Conservation (phyloP, 2,329 filamentous ascomycete species). For the Nemania sp. region DNA sequence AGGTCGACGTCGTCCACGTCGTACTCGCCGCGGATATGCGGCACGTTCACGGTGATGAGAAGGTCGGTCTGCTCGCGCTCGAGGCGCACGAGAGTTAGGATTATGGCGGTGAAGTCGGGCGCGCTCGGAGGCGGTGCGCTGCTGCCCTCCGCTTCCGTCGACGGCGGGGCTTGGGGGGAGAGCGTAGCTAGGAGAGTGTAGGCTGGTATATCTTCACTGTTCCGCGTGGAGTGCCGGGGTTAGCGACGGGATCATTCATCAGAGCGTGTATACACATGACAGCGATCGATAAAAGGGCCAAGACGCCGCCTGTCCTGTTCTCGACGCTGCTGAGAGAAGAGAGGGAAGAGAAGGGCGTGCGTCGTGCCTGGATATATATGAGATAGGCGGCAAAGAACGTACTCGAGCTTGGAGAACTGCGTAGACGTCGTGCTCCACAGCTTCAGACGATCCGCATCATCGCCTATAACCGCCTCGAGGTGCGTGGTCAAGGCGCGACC, state of each 20-base stretch:
- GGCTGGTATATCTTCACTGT: conserved; percentile 58
- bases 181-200: conserved; percentile 74
- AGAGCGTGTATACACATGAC: neutral
- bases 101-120: conserved; percentile 72
- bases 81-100: conserved; percentile 77
- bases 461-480: conserved; percentile 70
- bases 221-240: conserved; percentile 3
- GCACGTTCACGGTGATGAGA: conserved; percentile 85
- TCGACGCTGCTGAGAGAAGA: neutral
- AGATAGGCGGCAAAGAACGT: conserved; percentile 33
- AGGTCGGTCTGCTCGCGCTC: conserved; percentile 78
- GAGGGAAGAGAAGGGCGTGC: neutral
- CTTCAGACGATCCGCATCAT: conserved; percentile 65
- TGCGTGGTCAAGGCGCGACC: conserved; percentile 72
- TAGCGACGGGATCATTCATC: neutral
- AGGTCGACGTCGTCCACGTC: conserved; percentile 72
- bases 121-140: conserved; percentile 44
- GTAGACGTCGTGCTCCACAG: conserved; percentile 69
- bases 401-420: conserved; percentile 60
- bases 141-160: conserved; percentile 38
- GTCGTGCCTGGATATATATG: neutral
- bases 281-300: neutral
- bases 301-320: neutral
- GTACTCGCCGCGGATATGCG: conserved; percentile 77
- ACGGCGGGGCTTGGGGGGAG: conserved; percentile 48